Conservation (phyloP, 164 flowering plant genomes). For the Litsea cubeba region DNA sequence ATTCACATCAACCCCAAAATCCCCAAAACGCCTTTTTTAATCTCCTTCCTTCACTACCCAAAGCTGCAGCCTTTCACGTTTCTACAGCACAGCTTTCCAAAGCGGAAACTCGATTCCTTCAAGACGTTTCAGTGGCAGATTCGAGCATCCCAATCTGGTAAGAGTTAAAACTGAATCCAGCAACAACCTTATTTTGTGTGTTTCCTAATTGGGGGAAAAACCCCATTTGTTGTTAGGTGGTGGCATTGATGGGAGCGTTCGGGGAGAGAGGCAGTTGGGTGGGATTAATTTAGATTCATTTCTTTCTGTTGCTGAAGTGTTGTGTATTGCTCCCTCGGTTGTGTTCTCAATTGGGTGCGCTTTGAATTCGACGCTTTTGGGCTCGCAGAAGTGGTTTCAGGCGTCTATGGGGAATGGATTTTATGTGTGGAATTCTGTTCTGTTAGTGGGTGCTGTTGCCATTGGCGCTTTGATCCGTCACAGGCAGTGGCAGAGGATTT, state of each 20-base stretch:
- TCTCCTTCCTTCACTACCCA: background rate
- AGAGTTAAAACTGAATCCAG: background rate
- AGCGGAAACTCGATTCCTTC: background rate
- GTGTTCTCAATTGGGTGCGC: slow-evolving; percentile 40
- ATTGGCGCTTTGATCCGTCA: slow-evolving; percentile 59
- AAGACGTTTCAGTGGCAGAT: slow-evolving; percentile 3
- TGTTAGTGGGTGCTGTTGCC: slow-evolving; percentile 47
- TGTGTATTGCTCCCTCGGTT: slow-evolving; percentile 50
- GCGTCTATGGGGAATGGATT: slow-evolving; percentile 32
- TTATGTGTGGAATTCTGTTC: slow-evolving; percentile 42
- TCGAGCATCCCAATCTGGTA: slow-evolving; percentile 22
- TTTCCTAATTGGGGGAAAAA: background rate
- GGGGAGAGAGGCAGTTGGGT: background rate
- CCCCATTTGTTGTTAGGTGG: slow-evolving; percentile 3
- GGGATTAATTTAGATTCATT: slow-evolving; percentile 33
- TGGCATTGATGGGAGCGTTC: background rate
- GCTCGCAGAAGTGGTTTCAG: slow-evolving; percentile 22
- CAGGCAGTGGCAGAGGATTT: slow-evolving; percentile 70
- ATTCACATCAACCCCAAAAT: background rate
- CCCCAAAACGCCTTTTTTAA: slow-evolving; percentile 1
- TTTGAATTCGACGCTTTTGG: slow-evolving; percentile 31
- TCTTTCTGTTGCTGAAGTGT: slow-evolving; percentile 46
- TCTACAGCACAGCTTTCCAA: background rate
- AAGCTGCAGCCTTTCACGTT: slow-evolving; percentile 1
- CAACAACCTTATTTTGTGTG: background rate